These are phyloP conservation scores for Cicer bijugum DNA, from an alignment of 306 rosid genomes.

Conservation along the genomic window DNA sequence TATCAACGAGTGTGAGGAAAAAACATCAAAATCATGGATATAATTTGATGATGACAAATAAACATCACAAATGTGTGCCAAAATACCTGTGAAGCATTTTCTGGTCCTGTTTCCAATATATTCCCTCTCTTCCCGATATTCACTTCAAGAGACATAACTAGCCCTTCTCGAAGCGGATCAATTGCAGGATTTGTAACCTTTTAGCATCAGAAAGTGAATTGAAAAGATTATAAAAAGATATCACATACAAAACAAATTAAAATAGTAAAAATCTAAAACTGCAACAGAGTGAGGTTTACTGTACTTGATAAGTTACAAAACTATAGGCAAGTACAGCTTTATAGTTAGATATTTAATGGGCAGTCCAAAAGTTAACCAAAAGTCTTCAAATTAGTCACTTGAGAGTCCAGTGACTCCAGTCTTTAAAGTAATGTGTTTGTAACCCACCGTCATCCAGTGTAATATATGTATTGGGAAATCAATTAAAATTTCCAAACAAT, in stretches of 20 bases:
- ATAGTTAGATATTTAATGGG: not conserved
- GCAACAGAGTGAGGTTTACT: constrained; percentile 3
- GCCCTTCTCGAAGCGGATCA: constrained; percentile 98
- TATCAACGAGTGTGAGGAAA: constrained; percentile 36
- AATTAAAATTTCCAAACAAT: too few species aligned
- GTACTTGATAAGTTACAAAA: constrained; percentile 13
- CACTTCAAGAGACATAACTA: constrained; percentile 99
- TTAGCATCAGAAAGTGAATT: constrained; percentile 20
- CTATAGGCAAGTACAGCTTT: constrained; percentile 7
- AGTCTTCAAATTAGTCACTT: constrained; percentile 6
- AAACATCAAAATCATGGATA: constrained; percentile 37
- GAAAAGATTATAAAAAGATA: constrained; percentile 31
- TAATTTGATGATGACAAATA: constrained; percentile 7
- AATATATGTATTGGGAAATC: too few species aligned
- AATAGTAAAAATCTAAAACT: not conserved
- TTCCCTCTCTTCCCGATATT: constrained; percentile 85
- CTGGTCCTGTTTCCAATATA: constrained; percentile 92
- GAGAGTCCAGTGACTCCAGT: too few species aligned
- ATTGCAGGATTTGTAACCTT: constrained; percentile 99
- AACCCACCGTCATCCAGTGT: too few species aligned
- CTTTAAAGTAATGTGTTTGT: too few species aligned
- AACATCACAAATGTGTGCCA: constrained; percentile 29
- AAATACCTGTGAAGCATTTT: constrained; percentile 92
- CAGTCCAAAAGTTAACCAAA: constrained; percentile 13
- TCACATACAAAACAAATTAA: constrained; percentile 6